These are phyloP conservation scores for Melocanna baccifera DNA, from an alignment of 176 grass and related monocot genomes.

Conservation along the genomic window DNA sequence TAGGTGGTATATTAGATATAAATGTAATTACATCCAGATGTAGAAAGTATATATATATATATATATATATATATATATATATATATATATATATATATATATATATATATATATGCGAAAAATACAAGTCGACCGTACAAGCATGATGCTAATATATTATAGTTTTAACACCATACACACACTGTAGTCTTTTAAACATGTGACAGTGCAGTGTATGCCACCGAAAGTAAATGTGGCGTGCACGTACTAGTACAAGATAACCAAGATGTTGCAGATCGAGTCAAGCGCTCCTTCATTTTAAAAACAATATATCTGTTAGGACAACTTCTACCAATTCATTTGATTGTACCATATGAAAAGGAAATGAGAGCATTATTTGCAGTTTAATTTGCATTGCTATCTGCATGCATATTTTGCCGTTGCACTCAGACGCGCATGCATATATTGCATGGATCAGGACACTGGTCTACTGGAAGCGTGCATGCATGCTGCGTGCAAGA, in stretches of 20 bases:
- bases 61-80: too few species aligned
- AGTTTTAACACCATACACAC: too few species aligned
- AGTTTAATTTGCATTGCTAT: background rate
- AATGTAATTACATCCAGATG: too few species aligned
- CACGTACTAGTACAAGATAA: background rate
- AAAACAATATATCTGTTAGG: background rate
- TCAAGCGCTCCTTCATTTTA: background rate
- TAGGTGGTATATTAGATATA: too few species aligned
- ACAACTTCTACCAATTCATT: background rate
- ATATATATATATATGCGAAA: too few species aligned
- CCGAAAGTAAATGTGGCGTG: background rate
- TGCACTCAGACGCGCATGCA: background rate
- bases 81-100: too few species aligned
- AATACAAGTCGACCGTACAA: too few species aligned
- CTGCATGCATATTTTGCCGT: background rate
- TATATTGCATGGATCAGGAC: background rate
- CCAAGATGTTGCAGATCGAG: background rate
- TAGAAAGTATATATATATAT: too few species aligned
- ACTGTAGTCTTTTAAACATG: too few species aligned
- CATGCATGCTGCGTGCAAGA: slow-evolving; percentile 4
- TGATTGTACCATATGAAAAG: background rate
- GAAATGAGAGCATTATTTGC: background rate
- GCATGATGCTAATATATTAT: too few species aligned
- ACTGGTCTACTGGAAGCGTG: background rate
- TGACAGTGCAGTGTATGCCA: background rate